Base-by-base conservation (phyloP, 1,139 yeast genomes). In the Debaryomyces coudertii region DNA sequence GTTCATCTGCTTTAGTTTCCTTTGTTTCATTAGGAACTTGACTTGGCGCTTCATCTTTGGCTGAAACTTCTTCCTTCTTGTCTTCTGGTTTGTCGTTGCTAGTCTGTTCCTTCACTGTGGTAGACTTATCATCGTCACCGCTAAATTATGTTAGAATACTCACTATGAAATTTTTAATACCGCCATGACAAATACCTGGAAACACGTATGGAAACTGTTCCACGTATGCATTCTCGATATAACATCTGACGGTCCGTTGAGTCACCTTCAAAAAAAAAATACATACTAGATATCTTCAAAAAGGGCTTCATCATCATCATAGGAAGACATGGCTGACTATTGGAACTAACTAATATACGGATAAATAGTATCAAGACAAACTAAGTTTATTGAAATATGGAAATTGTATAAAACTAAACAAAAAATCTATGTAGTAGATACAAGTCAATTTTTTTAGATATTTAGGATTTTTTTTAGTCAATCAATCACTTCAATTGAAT, bases 291-390 rank as follows among this genome's bases (percentile, higher is more conserved):
- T 84, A 66, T 87, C 93, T 66, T 86, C 89, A 66, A 87, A 87
- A 67, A 74, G 77, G 57, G 87, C 90, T 68, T 89, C 96, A 69
- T 90, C 97, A 71, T 90, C 96, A 63, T 85, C 90, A 57, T 77
- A 70, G 49, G 77, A 68, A 49, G 89, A 80, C 87, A 82, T 82
- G 41, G 34, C 52, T 42, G 42, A 28, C 45, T 39, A 41, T 42
- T 40, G 36, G 43, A 42, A 35, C 50, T 51, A 50, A 46, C 46
- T 52, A 50, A 47, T 45, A 44, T 47, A 44, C 51, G 53, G 42
- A 44, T 43, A 33, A 29, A 33, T 29, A 29, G 22, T 35, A 20
- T 31, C 43, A 23, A 44, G 45, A 42, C 43, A 45, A 46, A 42
- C 48, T 44, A 41, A 52, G 55, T 59, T 57, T 57, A 57, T 58